Base-by-base conservation (phyloP, 2,329 filamentous ascomycete genomes). In the Neurospora sp. region DNA sequence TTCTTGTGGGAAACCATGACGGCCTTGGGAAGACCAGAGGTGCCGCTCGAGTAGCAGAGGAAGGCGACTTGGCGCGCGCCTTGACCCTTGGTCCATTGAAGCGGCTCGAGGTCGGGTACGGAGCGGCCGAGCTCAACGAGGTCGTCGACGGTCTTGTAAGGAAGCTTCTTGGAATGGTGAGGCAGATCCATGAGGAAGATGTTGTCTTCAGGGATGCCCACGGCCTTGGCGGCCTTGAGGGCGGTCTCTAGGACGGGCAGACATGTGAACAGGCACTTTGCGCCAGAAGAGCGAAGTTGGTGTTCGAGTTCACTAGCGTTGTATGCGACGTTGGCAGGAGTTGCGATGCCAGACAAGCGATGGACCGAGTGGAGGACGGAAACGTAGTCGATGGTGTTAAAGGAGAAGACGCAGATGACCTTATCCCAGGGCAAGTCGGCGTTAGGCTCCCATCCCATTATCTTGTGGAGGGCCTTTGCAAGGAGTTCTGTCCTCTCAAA, bases 1-100 rank as follows among this genome's bases (percentile, higher is more conserved):
- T 95, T 95, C 43, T 82, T 81, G 77, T 95, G 92, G 3, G 91
- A 91, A 71, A 95, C 91, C 89, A 92, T 93, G 68, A 94, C 92
- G 65, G 91, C 92, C 89, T 93, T 93, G 87, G 92, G 92, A 43
- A 94, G 80, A 3, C 92, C 92, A 11, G 91, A 93, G 1, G 92
- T 95, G 23, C 92, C 92, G 77, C 89, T 92, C 0, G 90, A 93
- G 78, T 92, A 94, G 80, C 91, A 93, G 65, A 96, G 83, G 77
- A 91, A 95, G 0, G 92, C 90, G 6, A 88, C 88, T 75, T 90
- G 89, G 69, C 87, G 86, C 41, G 86, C 85, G 3, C 89, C 90
- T 74, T 92, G 88, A 0, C 91, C 90, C 71, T 84, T 83, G 57
- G 80, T 76, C 89, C 89, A 92, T 39, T 82, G 83, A 75, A 91